phyloP scores from a whole-genome alignment of 2,329 filamentous ascomycete genomes.

The Massarina eburnea region DNA sequence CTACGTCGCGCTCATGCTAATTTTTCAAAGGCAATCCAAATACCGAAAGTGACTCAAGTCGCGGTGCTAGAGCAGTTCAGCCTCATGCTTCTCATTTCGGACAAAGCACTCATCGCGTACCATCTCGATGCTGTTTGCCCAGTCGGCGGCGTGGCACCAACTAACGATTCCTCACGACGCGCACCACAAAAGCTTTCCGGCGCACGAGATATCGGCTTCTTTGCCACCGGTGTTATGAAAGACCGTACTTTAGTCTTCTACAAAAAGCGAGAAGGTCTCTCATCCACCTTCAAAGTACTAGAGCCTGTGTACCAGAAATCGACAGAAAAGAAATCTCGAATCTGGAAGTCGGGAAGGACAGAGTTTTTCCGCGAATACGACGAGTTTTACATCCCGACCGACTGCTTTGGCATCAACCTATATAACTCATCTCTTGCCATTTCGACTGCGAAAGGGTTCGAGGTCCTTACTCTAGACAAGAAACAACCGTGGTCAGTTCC shows the following conservation, averaged over 20 bases:
- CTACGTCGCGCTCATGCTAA: constrained; percentile 27
- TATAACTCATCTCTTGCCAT: constrained; percentile 95
- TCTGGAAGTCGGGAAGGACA: constrained; percentile 72
- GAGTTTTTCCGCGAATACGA: constrained; percentile 98
- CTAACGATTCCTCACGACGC: constrained; percentile 73
- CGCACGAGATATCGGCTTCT: constrained; percentile 92
- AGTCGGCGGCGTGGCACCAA: constrained; percentile 55
- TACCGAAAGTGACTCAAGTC: constrained; percentile 81
- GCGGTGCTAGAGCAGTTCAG: constrained; percentile 95
- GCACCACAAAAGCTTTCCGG: constrained; percentile 89
- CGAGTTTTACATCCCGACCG: constrained; percentile 96
- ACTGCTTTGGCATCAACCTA: constrained; percentile 92
- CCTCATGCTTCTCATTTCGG: constrained; percentile 85
- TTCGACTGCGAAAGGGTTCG: constrained; percentile 86
- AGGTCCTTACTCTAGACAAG: constrained; percentile 95
- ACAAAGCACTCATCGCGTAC: constrained; percentile 89
- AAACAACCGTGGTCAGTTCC: constrained; percentile 95
- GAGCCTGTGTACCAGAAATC: constrained; percentile 95
- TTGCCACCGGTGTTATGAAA: constrained; percentile 95
- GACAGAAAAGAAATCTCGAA: constrained; percentile 75
- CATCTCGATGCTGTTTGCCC: constrained; percentile 82
- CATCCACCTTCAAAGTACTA: constrained; percentile 94
- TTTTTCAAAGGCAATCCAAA: constrained; percentile 67
- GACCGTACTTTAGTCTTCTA: constrained; percentile 93
- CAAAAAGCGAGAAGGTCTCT: constrained; percentile 90